Evolutionary conservation across 2,329 filamentous ascomycete species (phyloP), one percentile per base, ranked within the genome.

Genomic region (Hymenoscyphus occultus): DNA sequence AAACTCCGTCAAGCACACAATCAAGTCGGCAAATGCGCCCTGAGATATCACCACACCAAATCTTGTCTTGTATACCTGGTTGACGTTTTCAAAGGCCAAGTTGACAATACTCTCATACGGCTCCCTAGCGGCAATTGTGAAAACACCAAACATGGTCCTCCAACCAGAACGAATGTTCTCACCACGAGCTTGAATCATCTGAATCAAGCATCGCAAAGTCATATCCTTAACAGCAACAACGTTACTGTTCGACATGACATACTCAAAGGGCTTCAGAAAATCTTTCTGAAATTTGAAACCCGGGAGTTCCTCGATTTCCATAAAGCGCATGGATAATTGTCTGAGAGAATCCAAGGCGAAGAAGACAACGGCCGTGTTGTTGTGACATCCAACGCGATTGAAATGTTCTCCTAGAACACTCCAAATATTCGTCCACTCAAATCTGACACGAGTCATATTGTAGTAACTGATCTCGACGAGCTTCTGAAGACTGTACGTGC

Each of bases 281-380:
- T 99, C 94, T 77, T 99, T 99, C 74, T 99, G 95, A 75, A 99
- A 99, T 77, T 98, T 98, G 85, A 99, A 99, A 74, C 96, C 95
- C 0, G 95, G 92, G 71, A 99, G 79, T 77, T 99, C 95, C 76
- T 97, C 95, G 67, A 98, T 93, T 78, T 99, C 95, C 90, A 99
- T 91, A 76, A 99, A 99, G 19, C 93, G 90, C 93, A 99, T 98
- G 0, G 94, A 97, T 51, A 99, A 81, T 77, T 99, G 95, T 51
- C 96, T 87, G 56, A 99, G 80, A 2, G 94, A 97, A 79, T 99
- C 96, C 35, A 99, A 83, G 3, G 95, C 95, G 74, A 99, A 99
- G 80, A 96, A 98, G 12, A 99, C 96, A 61, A 99, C 95, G 6
- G 92, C 90, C 13, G 95, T 97, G 78, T 99, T 99, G 73, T 90